Evolutionary conservation across 1,284 basidiomycete species (phyloP).

Genomic region (Sporisorium scitamineum): DNA sequence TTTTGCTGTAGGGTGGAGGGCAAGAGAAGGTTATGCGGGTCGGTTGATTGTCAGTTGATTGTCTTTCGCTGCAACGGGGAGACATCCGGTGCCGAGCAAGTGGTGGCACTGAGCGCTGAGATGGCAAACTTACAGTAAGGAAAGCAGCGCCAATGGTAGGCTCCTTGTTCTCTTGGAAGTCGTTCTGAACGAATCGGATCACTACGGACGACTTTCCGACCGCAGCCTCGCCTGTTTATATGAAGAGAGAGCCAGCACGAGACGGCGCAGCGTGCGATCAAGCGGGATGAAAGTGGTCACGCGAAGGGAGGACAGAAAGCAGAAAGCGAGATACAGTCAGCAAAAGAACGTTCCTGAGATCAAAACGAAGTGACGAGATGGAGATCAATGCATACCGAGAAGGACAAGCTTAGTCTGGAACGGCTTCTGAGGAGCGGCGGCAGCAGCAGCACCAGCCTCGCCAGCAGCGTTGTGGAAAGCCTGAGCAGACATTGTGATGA

Average conservation of each 20-base stretch:
- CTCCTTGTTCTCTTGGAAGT: slow-evolving; percentile 96
- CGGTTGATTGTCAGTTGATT: neutral
- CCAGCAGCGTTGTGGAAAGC: slow-evolving; percentile 16
- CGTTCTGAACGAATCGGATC: slow-evolving; percentile 93
- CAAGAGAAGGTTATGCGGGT: neutral
- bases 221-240: slow-evolving; percentile 83
- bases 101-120: no score
- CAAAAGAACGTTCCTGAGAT: neutral
- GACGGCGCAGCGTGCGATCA: neutral
- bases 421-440: slow-evolving; percentile 60
- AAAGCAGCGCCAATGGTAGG: slow-evolving; percentile 98
- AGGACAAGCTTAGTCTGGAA: slow-evolving; percentile 69
- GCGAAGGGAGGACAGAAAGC: neutral
- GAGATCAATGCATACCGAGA: slow-evolving; percentile 34
- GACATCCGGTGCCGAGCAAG: no score
- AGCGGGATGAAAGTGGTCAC: neutral
- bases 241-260: neutral
- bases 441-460: slow-evolving; percentile 29
- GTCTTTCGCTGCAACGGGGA: neutral
- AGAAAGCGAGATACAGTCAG: neutral
- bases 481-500: slow-evolving; percentile 29
- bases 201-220: slow-evolving; percentile 99
- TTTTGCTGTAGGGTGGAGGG: slow-evolving; percentile 55
- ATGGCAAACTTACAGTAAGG: slow-evolving; percentile 58
- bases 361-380: neutral